Percentiles rank a stretch among this genome's conserved stretches.
phyloP scores from a whole-genome alignment of 108 stramenopile genomes.

The Skeletonema potamos region DNA sequence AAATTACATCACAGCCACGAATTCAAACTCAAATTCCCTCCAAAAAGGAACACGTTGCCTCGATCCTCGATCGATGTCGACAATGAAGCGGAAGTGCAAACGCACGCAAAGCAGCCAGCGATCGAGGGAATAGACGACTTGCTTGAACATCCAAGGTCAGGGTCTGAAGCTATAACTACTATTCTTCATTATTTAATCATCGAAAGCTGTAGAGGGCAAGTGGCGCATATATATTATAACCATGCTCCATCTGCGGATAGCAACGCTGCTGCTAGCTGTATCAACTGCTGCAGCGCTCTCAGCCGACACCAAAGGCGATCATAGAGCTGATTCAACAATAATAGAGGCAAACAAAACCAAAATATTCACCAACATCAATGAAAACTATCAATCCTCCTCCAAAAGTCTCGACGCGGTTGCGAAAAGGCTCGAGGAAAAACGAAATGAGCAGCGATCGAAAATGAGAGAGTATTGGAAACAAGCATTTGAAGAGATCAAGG shows the following conservation, averaged over 20 bases:
- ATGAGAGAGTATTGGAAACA: slow-evolving; percentile 54
- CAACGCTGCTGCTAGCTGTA: not conserved
- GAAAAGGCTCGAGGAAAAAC: slow-evolving; percentile 27
- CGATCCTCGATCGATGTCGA: no score
- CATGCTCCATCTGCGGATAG: not conserved
- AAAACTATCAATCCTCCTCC: slow-evolving; percentile 23
- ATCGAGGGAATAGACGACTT: no score
- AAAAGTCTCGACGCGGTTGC: slow-evolving; percentile 19
- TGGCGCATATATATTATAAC: not conserved
- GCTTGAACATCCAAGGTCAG: no score
- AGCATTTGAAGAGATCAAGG: slow-evolving; percentile 63
- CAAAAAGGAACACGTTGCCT: not conserved
- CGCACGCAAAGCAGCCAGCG: not conserved
- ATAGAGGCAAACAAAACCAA: not conserved
- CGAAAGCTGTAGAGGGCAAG: not conserved
- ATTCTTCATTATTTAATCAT: not conserved
- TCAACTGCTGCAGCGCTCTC: not conserved
- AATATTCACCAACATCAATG: slow-evolving; percentile 12
- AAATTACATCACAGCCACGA: not conserved
- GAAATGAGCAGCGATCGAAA: slow-evolving; percentile 1
- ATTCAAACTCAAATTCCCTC: not conserved
- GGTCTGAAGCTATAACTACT: not conserved
- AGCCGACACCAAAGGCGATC: not conserved
- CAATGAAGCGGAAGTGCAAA: not conserved
- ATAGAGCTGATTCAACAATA: not conserved